Evolutionary conservation across 2,329 filamentous ascomycete genomes (phyloP).

Genomic region (Botrytis medusae): DNA sequence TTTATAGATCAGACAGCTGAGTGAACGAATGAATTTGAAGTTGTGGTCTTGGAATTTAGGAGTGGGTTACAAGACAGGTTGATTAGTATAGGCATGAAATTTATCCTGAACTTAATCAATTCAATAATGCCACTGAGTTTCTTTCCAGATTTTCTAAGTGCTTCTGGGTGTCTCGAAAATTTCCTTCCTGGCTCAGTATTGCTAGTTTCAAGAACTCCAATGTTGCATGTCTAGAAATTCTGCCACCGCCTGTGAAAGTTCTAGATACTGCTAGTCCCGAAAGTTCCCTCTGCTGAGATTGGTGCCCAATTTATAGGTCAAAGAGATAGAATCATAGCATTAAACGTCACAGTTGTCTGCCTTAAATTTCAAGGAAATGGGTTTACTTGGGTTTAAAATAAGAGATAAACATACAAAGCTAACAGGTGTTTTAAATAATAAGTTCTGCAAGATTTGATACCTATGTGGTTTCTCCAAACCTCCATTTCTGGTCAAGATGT

Average conservation of each 20-base stretch:
- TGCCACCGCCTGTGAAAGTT: neutral
- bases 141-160: neutral
- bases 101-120: neutral
- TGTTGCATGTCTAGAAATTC: neutral
- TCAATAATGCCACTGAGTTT: neutral
- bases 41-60: neutral
- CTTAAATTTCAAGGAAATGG: rapidly evolving
- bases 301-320: neutral
- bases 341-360: neutral
- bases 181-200: neutral
- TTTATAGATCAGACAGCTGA: neutral
- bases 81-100: neutral
- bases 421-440: neutral
- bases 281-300: neutral
- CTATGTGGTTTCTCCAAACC: neutral
- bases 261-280: neutral
- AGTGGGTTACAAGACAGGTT: neutral
- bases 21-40: neutral
- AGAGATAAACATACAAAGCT: neutral
- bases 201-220: neutral
- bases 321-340: neutral
- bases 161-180: neutral
- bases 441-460: neutral
- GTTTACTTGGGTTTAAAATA: no score
- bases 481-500: neutral